These are phyloP conservation scores for Aureobasidium uvarum DNA, from an alignment of 2,329 filamentous ascomycete species.

Conservation along the genomic window DNA sequence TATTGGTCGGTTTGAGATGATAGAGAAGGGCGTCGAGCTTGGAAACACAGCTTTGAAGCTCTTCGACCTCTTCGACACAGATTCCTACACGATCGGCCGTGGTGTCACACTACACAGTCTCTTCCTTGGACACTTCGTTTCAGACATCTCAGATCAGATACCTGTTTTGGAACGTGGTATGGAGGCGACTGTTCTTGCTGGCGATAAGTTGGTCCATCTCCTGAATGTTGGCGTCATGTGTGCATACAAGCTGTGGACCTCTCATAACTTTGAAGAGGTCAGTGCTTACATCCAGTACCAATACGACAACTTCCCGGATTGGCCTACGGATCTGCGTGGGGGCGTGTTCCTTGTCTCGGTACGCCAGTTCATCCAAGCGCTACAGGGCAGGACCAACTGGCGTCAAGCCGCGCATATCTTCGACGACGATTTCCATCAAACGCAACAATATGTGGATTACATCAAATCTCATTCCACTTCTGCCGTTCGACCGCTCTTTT, in stretches of 20 bases:
- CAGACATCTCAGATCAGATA: slow-evolving; percentile 59
- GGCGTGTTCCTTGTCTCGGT: slow-evolving; percentile 66
- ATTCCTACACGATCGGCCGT: slow-evolving; percentile 63
- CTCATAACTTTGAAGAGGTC: slow-evolving; percentile 66
- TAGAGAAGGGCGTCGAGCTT: slow-evolving; percentile 64
- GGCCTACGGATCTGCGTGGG: slow-evolving; percentile 68
- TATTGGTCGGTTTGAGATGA: slow-evolving; percentile 67
- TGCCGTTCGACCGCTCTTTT: slow-evolving; percentile 61
- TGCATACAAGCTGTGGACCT: slow-evolving; percentile 66
- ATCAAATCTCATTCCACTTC: slow-evolving; percentile 53
- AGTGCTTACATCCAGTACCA: slow-evolving; percentile 69
- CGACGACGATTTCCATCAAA: slow-evolving; percentile 65
- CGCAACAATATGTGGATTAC: slow-evolving; percentile 54
- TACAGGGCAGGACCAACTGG: slow-evolving; percentile 69
- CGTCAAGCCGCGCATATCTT: slow-evolving; percentile 57
- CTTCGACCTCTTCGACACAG: slow-evolving; percentile 61
- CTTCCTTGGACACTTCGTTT: slow-evolving; percentile 68
- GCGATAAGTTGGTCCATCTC: slow-evolving; percentile 69
- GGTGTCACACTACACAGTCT: slow-evolving; percentile 67
- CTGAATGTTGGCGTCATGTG: slow-evolving; percentile 68
- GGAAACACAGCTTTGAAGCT: slow-evolving; percentile 63
- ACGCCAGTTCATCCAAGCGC: slow-evolving; percentile 64
- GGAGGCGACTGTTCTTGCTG: slow-evolving; percentile 63
- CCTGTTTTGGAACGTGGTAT: slow-evolving; percentile 63
- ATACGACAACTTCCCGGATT: slow-evolving; percentile 71